Evolutionary conservation across 2,329 filamentous ascomycete genomes (phyloP).

Genomic region (Diaporthe sp.): DNA sequence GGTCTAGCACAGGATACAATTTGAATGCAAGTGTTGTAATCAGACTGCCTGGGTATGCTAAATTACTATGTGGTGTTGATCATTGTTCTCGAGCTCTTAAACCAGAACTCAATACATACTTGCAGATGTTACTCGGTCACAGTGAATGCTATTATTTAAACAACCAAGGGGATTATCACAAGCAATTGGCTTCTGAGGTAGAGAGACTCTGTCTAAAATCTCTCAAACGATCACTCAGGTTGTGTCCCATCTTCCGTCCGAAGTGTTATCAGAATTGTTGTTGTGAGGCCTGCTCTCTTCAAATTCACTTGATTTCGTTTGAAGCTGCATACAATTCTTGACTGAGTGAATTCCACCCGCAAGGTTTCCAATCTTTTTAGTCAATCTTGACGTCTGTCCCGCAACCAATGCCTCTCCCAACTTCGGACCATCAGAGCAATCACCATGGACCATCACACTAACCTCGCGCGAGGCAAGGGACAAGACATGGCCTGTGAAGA

Average conservation of each 20-base stretch:
- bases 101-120: neutral
- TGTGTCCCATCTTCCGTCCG: too few relatives aligned
- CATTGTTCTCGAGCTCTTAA: neutral
- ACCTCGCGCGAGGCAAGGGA: neutral
- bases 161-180: too few relatives aligned
- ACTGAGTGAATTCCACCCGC: neutral
- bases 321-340: neutral
- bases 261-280: neutral
- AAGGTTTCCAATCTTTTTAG: neutral
- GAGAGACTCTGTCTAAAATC: neutral
- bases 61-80: too few relatives aligned
- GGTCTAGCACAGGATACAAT: too few relatives aligned
- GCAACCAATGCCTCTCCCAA: neutral
- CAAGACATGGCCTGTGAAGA: neutral
- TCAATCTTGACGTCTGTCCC: neutral
- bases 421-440: too few relatives aligned
- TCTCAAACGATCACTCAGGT: neutral
- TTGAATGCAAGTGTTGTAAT: too few relatives aligned
- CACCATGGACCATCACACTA: neutral
- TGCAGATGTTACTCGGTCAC: neutral
- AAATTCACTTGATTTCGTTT: neutral
- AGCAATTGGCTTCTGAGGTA: accelerated
- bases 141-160: neutral
- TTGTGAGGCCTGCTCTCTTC: too few relatives aligned
- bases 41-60: neutral